A percentile compares a stretch with the other conserved stretches of the same genome.
phyloP scores from a whole-genome alignment of 2,329 filamentous ascomycete species.

The Diaporthe sp. region DNA sequence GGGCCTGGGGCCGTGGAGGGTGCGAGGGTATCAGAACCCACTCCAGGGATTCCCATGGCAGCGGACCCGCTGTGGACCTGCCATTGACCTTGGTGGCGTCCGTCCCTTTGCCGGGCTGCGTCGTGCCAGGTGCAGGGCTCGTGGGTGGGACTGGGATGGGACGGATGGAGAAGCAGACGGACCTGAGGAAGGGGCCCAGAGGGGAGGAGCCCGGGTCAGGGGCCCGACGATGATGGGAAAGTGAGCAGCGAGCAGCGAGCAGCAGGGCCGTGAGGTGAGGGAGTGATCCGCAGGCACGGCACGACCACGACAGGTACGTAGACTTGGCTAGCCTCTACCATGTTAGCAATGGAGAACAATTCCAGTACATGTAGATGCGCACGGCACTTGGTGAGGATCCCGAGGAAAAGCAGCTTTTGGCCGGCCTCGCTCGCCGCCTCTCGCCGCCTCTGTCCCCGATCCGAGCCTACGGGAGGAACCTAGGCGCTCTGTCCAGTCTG shows the following conservation, averaged over 20 bases:
- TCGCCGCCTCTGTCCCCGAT: slow-evolving; percentile 13
- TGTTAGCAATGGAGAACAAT: neutral
- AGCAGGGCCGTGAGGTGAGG: neutral
- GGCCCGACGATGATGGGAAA: slow-evolving; percentile 20
- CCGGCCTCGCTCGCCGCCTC: neutral
- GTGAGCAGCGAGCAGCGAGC: neutral
- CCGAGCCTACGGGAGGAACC: slow-evolving; percentile 4
- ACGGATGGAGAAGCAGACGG: slow-evolving; percentile 19
- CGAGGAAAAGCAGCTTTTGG: slow-evolving; percentile 22
- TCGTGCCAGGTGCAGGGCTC: slow-evolving; percentile 37
- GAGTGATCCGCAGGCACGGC: slow-evolving; percentile 14
- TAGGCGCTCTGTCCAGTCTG: neutral
- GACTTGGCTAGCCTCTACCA: neutral
- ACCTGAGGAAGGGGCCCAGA: slow-evolving; percentile 15
- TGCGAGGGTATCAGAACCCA: slow-evolving; percentile 33
- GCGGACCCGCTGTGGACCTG: slow-evolving; percentile 39
- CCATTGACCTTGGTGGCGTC: slow-evolving; percentile 40
- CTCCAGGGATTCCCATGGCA: slow-evolving; percentile 37
- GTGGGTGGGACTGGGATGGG: slow-evolving; percentile 41
- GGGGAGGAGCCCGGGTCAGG: slow-evolving; percentile 34
- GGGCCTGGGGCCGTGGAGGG: slow-evolving; percentile 2
- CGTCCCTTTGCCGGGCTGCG: slow-evolving; percentile 35
- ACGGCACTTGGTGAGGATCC: slow-evolving; percentile 27
- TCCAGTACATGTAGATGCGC: neutral
- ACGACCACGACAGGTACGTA: neutral